phyloP scores from a whole-genome alignment of 768 basidiomycete species.

The Tremella fuciformis region DNA sequence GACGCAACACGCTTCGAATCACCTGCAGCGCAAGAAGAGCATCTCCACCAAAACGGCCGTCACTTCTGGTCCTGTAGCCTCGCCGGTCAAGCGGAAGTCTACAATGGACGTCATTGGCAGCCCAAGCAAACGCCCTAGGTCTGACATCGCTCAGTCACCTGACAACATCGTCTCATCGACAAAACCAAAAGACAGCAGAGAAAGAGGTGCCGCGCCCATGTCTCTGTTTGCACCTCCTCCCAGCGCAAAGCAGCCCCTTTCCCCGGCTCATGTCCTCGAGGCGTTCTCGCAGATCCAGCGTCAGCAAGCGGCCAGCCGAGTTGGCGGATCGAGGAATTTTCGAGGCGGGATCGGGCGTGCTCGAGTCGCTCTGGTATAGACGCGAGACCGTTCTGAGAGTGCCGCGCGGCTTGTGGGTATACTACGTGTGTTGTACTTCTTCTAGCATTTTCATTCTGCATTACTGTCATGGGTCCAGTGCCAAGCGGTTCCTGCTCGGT shows the following conservation, averaged over 20 bases:
- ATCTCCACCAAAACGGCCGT: not conserved
- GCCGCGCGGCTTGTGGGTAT: no score
- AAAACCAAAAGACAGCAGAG: not conserved
- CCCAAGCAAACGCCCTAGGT: not conserved
- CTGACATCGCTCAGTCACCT: constrained; percentile 20
- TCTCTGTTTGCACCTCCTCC: constrained; percentile 77
- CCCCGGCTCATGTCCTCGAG: constrained; percentile 83
- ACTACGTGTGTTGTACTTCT: no score
- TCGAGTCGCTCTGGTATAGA: constrained; percentile 37
- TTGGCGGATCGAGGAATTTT: constrained; percentile 86
- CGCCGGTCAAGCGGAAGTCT: constrained; percentile 10
- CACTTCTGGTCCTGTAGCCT: not conserved
- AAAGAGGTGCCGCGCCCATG: constrained; percentile 50
- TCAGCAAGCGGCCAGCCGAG: constrained; percentile 74
- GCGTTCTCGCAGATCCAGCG: constrained; percentile 87
- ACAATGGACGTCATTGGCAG: not conserved
- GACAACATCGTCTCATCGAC: constrained; percentile 10
- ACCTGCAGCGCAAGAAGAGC: not conserved
- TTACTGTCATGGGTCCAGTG: no score
- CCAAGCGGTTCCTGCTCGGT: no score
- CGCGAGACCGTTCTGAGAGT: no score
- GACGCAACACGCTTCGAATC: not conserved
- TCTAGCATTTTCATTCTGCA: no score
- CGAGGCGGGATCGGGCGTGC: constrained; percentile 65
- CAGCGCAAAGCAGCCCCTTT: constrained; percentile 71